Conservation (phyloP, 1,284 basidiomycete species). For the Leccinum insolens region DNA sequence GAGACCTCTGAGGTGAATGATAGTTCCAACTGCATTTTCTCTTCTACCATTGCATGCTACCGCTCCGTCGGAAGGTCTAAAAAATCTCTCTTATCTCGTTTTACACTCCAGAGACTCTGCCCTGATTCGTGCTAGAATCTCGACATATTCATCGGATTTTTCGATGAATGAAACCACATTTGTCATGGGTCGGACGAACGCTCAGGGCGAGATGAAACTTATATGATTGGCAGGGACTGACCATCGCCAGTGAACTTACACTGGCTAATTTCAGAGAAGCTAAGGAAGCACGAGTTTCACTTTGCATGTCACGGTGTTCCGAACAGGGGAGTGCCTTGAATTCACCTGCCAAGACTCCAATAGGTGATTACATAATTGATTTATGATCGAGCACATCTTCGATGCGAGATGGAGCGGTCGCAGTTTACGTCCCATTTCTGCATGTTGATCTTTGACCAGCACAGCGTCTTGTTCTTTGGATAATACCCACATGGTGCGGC, state of each 20-base stretch:
- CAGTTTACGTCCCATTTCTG: too few relatives aligned
- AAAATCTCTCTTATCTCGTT: neutral
- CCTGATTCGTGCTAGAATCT: neutral
- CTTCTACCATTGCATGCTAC: neutral
- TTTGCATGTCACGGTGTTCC: too few relatives aligned
- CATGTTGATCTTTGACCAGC: neutral
- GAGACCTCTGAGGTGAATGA: neutral
- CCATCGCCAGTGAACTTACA: too few relatives aligned
- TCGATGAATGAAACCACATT: too few relatives aligned
- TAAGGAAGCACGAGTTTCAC: too few relatives aligned
- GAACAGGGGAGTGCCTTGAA: too few relatives aligned
- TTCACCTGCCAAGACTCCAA: too few relatives aligned
- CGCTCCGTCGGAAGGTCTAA: neutral
- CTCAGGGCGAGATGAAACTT: neutral
- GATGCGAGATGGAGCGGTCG: too few relatives aligned
- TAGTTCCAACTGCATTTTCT: neutral
- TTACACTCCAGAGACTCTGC: neutral
- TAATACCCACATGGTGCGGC: too few relatives aligned
- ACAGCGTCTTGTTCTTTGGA: neutral
- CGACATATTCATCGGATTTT: neutral
- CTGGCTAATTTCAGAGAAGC: too few relatives aligned
- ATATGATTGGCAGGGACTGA: neutral
- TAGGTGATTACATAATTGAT: too few relatives aligned
- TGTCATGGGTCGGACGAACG: neutral
- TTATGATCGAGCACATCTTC: too few relatives aligned